phyloP scores from a whole-genome alignment of 1,139 yeast genomes.

The Spathaspora sp. region DNA sequence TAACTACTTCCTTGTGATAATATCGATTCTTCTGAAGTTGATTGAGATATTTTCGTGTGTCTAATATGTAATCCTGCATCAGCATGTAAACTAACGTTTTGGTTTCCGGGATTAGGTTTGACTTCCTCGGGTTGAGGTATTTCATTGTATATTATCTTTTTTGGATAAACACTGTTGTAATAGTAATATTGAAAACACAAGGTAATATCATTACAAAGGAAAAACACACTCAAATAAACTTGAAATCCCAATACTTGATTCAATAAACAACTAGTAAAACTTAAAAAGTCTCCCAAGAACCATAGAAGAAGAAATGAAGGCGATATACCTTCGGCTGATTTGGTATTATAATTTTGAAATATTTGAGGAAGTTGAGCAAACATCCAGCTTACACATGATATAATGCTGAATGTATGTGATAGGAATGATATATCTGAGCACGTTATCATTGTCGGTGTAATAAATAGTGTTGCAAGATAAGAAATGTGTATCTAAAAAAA shows the following conservation, averaged over 20 bases:
- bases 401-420: conserved; percentile 33
- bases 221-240: conserved; percentile 69
- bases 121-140: neutral
- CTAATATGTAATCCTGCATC: conserved; percentile 17
- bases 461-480: neutral
- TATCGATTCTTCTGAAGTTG: conserved; percentile 10
- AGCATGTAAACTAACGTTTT: conserved; percentile 11
- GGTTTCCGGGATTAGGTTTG: neutral
- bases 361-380: conserved; percentile 91
- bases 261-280: conserved; percentile 75
- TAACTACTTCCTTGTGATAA: conserved; percentile 22
- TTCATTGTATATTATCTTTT: conserved; percentile 6
- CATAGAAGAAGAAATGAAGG: conserved; percentile 73
- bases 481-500: neutral
- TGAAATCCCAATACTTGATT: conserved; percentile 81
- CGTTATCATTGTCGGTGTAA: conserved; percentile 13
- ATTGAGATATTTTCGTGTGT: conserved; percentile 8
- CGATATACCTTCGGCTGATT: conserved; percentile 86
- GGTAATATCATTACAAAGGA: conserved; percentile 67
- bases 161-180: conserved; percentile 49
- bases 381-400: conserved; percentile 59
- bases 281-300: conserved; percentile 83
- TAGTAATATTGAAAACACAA: conserved; percentile 77
- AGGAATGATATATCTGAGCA: conserved; percentile 18
- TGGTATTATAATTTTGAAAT: conserved; percentile 65